Evolutionary conservation across 2,329 filamentous ascomycete genomes (phyloP).

Genomic region (Beauveria sp.): DNA sequence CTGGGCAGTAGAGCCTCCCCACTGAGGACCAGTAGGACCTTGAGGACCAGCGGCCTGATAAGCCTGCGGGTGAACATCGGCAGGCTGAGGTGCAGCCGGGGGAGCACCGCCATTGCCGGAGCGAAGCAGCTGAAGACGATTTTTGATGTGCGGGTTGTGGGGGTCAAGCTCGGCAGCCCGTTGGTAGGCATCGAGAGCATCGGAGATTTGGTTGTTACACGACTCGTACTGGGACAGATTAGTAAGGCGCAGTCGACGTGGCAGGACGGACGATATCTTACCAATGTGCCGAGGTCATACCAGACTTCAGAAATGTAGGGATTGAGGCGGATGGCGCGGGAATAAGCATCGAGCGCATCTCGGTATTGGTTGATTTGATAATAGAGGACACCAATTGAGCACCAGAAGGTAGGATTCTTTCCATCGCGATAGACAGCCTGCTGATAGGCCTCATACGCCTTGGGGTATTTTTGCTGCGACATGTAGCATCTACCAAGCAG

Average conservation of each 20-base stretch:
- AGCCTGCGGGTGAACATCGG: slow-evolving; percentile 91
- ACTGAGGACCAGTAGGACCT: slow-evolving; percentile 79
- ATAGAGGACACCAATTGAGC: slow-evolving; percentile 96
- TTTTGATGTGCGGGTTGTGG: slow-evolving; percentile 90
- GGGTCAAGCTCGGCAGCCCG: slow-evolving; percentile 92
- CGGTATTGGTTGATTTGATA: slow-evolving; percentile 99
- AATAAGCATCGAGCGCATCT: slow-evolving; percentile 95
- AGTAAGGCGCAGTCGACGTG: slow-evolving; percentile 21
- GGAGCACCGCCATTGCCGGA: slow-evolving; percentile 69
- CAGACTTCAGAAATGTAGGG: slow-evolving; percentile 98
- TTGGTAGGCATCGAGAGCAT: slow-evolving; percentile 92
- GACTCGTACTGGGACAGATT: slow-evolving; percentile 68
- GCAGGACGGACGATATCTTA: slow-evolving; percentile 41
- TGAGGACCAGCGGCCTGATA: slow-evolving; percentile 80
- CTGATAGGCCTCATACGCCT: slow-evolving; percentile 97
- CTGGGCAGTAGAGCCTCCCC: slow-evolving; percentile 68
- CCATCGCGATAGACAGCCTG: slow-evolving; percentile 98
- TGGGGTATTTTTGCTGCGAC: slow-evolving; percentile 98
- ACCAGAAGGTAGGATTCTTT: slow-evolving; percentile 98
- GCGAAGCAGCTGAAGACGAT: slow-evolving; percentile 79
- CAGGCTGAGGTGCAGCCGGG: slow-evolving; percentile 74
- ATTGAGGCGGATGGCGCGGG: slow-evolving; percentile 89
- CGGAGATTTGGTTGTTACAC: slow-evolving; percentile 96
- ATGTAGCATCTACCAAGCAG: slow-evolving; percentile 96
- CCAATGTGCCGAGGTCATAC: slow-evolving; percentile 94